Conservation (phyloP, 345 rosid genomes). For the Erucastrum elatum region DNA sequence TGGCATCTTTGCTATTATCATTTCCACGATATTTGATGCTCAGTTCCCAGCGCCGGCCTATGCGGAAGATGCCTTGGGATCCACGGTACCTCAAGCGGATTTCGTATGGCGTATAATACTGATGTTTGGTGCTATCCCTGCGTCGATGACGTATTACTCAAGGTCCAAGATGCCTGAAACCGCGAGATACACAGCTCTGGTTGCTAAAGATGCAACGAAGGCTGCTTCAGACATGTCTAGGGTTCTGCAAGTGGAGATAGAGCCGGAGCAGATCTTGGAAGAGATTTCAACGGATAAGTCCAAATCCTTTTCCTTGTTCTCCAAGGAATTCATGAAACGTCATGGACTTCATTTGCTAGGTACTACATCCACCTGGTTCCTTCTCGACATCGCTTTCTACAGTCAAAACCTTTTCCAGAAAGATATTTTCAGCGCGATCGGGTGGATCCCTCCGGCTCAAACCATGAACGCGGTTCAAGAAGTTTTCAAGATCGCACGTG, state of each 20-base stretch:
- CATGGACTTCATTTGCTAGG: slow-evolving; percentile 71
- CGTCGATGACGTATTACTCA: slow-evolving; percentile 45
- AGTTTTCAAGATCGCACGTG: slow-evolving; percentile 47
- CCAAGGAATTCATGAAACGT: slow-evolving; percentile 55
- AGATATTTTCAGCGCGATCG: slow-evolving; percentile 45
- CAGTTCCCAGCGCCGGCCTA: slow-evolving; percentile 36
- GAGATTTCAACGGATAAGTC: slow-evolving; percentile 21
- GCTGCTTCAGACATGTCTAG: slow-evolving; percentile 42
- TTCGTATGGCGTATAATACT: slow-evolving; percentile 44
- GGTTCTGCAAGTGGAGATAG: slow-evolving; percentile 41
- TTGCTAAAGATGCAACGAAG: slow-evolving; percentile 35
- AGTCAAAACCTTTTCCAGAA: slow-evolving; percentile 66
- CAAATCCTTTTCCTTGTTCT: slow-evolving; percentile 42
- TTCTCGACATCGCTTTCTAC: slow-evolving; percentile 67
- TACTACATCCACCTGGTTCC: slow-evolving; percentile 60
- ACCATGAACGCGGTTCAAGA: slow-evolving; percentile 42
- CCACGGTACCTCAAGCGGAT: slow-evolving; percentile 46
- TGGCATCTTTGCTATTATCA: slow-evolving; percentile 41
- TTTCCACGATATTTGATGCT: slow-evolving; percentile 38
- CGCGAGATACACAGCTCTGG: slow-evolving; percentile 45
- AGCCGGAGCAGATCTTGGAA: slow-evolving; percentile 21
- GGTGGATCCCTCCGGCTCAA: slow-evolving; percentile 3
- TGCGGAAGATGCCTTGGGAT: slow-evolving; percentile 24
- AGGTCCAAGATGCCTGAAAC: slow-evolving; percentile 51
- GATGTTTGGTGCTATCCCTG: slow-evolving; percentile 48